Evolutionary conservation across 306 rosid species (phyloP), one percentile per base, ranked within the genome.

Genomic region (Casuarina glauca): DNA sequence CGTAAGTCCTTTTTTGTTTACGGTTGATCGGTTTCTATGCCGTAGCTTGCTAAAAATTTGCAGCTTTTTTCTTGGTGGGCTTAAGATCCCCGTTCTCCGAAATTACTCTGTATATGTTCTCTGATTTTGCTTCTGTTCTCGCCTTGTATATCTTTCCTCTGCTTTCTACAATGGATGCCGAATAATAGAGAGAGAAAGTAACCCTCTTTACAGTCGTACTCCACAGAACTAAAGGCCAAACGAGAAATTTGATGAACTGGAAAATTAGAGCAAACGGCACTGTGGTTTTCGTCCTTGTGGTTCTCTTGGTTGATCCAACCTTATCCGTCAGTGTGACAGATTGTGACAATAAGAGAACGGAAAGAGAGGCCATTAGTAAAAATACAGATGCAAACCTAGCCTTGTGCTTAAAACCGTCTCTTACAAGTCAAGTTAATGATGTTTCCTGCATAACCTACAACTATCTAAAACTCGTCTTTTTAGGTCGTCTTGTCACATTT

Each of bases 201-300:
- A 9, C 13, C 19, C 16, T 66, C 71, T 41, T 42, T 42, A 66
- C 6, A 17, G 71, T 5, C 71, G 6, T 8, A 8, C 49, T 66
- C 71, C 35, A 3, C 5, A 43, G 48, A 66, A 66, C 71, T 66
- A 17, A 66, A 12, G 6, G 17, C 13, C 26, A 66, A 17, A 8
- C 26, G 50, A 42, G 26, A n/a, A 9, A 66, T 39, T 39, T 16
- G 70, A 64, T 6, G 49, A 66, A 66, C 12, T 66, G 50, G 15
- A 43, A 66, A 66, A 41, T 66, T 13, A 5, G n/a, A 41, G 49
- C 70, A 16, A 39, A 66, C 49, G 26, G 46, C 45, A 39, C 71
- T 16, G 71, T 62, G 32, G 26, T 66, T 66, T 66, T 66, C 71
- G 49, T 66, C 49, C 50, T 66, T 41, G 41, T 42, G 49, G n/a